Evolutionary conservation across 2,329 filamentous ascomycete species (phyloP).

Genomic region (Cercospora janseana): DNA sequence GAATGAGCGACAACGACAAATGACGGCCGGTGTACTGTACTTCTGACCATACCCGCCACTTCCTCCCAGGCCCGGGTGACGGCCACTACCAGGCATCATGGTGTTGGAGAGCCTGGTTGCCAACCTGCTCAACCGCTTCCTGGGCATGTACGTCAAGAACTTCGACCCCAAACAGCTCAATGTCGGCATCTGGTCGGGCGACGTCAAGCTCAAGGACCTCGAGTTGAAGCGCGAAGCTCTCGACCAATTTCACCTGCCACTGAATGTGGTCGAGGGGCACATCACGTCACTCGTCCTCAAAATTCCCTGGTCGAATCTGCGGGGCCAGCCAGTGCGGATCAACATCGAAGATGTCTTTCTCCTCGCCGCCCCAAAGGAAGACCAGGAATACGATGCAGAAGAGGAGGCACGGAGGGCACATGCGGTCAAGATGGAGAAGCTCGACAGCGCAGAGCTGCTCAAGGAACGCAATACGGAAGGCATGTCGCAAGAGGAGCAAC

Average conservation of each 20-base stretch:
- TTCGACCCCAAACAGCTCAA: conserved; percentile 98
- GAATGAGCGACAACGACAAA: conserved; percentile 4
- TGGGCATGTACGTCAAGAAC: conserved; percentile 99
- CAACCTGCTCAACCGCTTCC: conserved; percentile 94
- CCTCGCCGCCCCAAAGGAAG: conserved; percentile 90
- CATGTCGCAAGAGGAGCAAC: conserved; percentile 89
- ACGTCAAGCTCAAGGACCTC: conserved; percentile 91
- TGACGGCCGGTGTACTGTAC: not conserved
- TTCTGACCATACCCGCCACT: not conserved
- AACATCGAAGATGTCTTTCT: conserved; percentile 97
- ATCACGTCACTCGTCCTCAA: conserved; percentile 85
- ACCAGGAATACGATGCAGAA: conserved; percentile 86
- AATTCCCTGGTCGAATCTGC: conserved; percentile 96
- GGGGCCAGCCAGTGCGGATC: conserved; percentile 90
- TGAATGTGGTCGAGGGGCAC: conserved; percentile 95
- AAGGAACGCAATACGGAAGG: conserved; percentile 92
- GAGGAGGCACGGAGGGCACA: conserved; percentile 86
- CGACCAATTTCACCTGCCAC: conserved; percentile 91
- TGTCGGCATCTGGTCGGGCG: conserved; percentile 97
- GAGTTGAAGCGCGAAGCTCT: conserved; percentile 92
- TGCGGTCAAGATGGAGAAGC: conserved; percentile 96
- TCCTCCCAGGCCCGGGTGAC: conserved; percentile 67
- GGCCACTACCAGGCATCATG: conserved; percentile 68
- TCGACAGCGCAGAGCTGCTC: conserved; percentile 91
- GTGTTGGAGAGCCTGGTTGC: conserved; percentile 88